These are phyloP conservation scores for Phaeosphaeriaceae sp. DNA, from an alignment of 2,329 filamentous ascomycete genomes.

Conservation along the genomic window DNA sequence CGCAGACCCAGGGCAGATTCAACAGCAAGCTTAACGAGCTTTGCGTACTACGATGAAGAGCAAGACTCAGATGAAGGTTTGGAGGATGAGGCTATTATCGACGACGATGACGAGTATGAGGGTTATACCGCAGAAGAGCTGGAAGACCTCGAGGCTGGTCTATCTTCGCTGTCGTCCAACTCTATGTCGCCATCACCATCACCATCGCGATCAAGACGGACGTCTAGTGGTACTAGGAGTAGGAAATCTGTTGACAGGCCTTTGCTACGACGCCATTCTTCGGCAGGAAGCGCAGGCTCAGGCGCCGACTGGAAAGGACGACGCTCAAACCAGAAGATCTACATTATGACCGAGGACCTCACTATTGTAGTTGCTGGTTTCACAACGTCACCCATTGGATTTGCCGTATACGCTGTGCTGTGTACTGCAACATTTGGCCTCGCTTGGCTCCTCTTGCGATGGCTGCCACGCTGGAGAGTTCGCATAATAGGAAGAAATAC, in stretches of 20 bases:
- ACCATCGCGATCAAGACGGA: conserved; percentile 59
- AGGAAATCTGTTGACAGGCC: conserved; percentile 62
- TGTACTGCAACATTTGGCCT: conserved; percentile 77
- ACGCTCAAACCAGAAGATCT: conserved; percentile 84
- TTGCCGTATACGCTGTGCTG: conserved; percentile 69
- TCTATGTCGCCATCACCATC: conserved; percentile 26
- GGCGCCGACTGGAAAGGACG: conserved; percentile 62
- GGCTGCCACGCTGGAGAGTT: conserved; percentile 89
- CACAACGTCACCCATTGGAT: conserved; percentile 74
- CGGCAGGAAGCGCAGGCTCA: conserved; percentile 71
- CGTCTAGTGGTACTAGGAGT: conserved; percentile 65
- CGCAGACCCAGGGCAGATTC: conserved; percentile 82
- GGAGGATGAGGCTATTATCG: conserved; percentile 41
- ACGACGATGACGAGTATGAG: conserved; percentile 41
- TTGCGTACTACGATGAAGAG: conserved; percentile 81
- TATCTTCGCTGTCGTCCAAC: conserved; percentile 21
- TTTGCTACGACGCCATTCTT: conserved; percentile 74
- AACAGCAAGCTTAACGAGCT: conserved; percentile 69
- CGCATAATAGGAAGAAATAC: conserved; percentile 72
- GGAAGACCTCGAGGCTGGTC: conserved; percentile 55
- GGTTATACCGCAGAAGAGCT: conserved; percentile 53
- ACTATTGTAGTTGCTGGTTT: conserved; percentile 95
- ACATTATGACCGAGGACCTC: conserved; percentile 90
- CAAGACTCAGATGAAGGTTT: conserved; percentile 58
- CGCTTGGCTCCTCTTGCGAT: conserved; percentile 83